A percentile compares a stretch with the other conserved stretches of the same genome.
These are phyloP conservation scores for Entoloma clypeatum DNA, from an alignment of 1,284 basidiomycete genomes.

Conservation along the genomic window DNA sequence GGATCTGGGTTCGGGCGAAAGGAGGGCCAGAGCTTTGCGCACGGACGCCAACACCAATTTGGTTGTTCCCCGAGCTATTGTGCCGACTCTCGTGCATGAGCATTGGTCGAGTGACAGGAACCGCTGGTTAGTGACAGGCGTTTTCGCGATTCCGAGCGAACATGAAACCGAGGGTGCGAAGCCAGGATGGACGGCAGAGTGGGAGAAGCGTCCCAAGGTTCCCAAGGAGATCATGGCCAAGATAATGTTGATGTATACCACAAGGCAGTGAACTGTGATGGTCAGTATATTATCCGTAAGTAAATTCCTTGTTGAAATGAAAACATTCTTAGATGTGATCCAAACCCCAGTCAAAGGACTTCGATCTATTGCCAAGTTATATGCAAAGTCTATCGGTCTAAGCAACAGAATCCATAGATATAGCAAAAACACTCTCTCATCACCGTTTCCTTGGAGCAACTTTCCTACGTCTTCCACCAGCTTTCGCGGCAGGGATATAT, in stretches of 20 bases:
- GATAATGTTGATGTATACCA: constrained; percentile 13
- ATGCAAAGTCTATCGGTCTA: too few relatives aligned
- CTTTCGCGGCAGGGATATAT: constrained; percentile 45
- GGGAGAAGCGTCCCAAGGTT: constrained; percentile 48
- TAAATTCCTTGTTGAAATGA: too few relatives aligned
- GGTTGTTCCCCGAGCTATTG: constrained; percentile 62
- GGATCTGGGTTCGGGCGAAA: constrained; percentile 38
- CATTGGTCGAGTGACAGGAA: constrained; percentile 39
- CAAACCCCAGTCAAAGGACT: too few relatives aligned
- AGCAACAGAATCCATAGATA: constrained; percentile 1
- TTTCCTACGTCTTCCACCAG: constrained; percentile 60
- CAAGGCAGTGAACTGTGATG: constrained; percentile 7
- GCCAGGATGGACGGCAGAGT: constrained; percentile 48
- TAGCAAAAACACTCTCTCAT: constrained; percentile 3
- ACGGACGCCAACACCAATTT: constrained; percentile 74
- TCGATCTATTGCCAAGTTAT: too few relatives aligned
- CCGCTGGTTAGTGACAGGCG: constrained; percentile 63
- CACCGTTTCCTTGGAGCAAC: constrained; percentile 38
- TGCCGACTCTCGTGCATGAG: constrained; percentile 59
- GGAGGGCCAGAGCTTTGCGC: constrained; percentile 45
- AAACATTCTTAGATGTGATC: too few relatives aligned
- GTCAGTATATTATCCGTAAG: background rate
- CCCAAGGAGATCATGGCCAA: constrained; percentile 37
- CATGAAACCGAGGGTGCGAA: constrained; percentile 38
- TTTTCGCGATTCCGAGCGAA: constrained; percentile 59